phyloP scores from a whole-genome alignment of 345 rosid species.

The Arabis hirsuta region DNA sequence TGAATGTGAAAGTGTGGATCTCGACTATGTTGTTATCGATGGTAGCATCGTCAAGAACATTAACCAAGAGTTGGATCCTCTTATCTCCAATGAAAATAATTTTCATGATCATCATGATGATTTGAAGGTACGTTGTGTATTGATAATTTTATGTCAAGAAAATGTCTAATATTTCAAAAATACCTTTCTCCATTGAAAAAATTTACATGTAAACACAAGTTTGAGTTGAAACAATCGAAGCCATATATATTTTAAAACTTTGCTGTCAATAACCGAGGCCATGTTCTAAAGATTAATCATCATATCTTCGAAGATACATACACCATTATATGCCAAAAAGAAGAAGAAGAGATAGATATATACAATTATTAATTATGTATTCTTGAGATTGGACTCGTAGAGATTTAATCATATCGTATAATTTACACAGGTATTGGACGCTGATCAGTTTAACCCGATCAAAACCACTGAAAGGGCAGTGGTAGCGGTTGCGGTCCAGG shows the following conservation, averaged over 20 bases:
- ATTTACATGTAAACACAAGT: too few species aligned
- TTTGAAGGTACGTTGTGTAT: constrained; percentile 22
- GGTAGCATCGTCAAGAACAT: constrained; percentile 44
- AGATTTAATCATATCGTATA: not conserved
- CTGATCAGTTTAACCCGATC: constrained; percentile 13
- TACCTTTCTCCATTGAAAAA: too few species aligned
- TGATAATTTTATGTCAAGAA: not conserved
- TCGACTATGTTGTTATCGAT: constrained; percentile 34
- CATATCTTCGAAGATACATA: not conserved
- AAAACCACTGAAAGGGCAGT: constrained; percentile 6
- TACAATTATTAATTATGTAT: not conserved
- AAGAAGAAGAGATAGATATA: too few species aligned
- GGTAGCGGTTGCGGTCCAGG: constrained; percentile 1
- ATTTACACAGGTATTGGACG: constrained; percentile 17
- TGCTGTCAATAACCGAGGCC: too few species aligned
- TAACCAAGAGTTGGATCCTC: constrained; percentile 65
- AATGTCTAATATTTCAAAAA: too few species aligned
- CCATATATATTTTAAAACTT: too few species aligned
- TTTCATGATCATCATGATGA: constrained; percentile 36
- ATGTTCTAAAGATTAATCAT: not conserved
- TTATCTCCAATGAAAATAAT: constrained; percentile 52
- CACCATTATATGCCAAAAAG: too few species aligned
- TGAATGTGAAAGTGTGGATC: constrained; percentile 33
- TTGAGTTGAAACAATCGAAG: too few species aligned
- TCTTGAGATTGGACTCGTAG: not conserved